phyloP scores from a whole-genome alignment of 1,139 yeast species.

The Hyphopichia wangnamkhiaoensis region DNA sequence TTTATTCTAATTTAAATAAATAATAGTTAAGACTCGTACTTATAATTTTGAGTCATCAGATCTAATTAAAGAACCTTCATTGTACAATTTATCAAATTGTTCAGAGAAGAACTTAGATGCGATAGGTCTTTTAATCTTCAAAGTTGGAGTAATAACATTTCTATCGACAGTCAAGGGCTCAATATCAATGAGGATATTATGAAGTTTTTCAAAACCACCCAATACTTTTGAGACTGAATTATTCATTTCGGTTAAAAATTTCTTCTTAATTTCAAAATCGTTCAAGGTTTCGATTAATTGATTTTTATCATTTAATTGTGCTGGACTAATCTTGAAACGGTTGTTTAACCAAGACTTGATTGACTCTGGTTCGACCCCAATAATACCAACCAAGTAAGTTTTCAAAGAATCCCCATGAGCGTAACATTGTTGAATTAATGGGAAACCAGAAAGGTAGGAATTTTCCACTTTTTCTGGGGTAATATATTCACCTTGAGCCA shows the following conservation, averaged over 20 bases:
- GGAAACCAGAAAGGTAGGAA: slow-evolving; percentile 28
- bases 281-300: slow-evolving; percentile 31
- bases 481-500: slow-evolving; percentile 41
- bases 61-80: slow-evolving; percentile 49
- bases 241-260: slow-evolving; percentile 30
- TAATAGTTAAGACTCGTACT: too few relatives aligned
- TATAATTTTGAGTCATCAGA: slow-evolving; percentile 4
- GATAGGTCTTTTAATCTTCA: slow-evolving; percentile 66
- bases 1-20: too few relatives aligned
- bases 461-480: slow-evolving; percentile 41
- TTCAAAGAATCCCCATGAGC: slow-evolving; percentile 59
- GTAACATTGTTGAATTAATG: slow-evolving; percentile 28
- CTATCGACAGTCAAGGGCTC: slow-evolving; percentile 70
- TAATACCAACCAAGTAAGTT: slow-evolving; percentile 57
- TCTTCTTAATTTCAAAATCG: slow-evolving; percentile 26
- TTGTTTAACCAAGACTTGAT: slow-evolving; percentile 15
- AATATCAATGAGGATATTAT: slow-evolving; percentile 56
- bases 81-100: slow-evolving; percentile 55
- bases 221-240: slow-evolving; percentile 22
- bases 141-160: slow-evolving; percentile 72
- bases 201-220: slow-evolving; percentile 62
- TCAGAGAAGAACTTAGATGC: slow-evolving; percentile 54
- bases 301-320: slow-evolving; percentile 19
- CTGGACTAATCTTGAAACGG: slow-evolving; percentile 15
- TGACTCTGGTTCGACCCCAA: slow-evolving; percentile 48